Evolutionary conservation across 2,329 filamentous ascomycete species (phyloP), one percentile per base, ranked within the genome.

Genomic region (Colletotrichum noveboracense): DNA sequence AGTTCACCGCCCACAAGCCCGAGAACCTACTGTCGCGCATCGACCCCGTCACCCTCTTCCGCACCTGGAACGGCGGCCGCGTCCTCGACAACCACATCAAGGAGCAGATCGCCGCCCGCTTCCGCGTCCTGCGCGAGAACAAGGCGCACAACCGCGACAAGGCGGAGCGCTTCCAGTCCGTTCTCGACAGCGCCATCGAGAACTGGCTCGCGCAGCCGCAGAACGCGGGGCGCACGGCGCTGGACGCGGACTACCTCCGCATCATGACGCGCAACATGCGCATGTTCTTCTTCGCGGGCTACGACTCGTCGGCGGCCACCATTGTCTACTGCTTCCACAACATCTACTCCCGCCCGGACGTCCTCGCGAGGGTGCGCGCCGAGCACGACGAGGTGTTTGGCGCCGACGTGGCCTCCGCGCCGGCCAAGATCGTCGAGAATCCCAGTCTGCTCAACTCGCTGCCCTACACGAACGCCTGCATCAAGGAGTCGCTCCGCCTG

Each of bases 381-480:
- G 91, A 93, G 79, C 89, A 90, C 77, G 87, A 90, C 77, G 80
- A 82, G 2, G 84, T 92, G 14, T 89, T 91, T 62, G 87, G 88
- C 13, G 76, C 83, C 7, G 71, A 77, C 62, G 4, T 58, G 10
- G 18, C n/a, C 18, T 13, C 66, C 13, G 24, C 75, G 24, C 52
- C 75, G 4, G 61, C 66, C 32, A 30, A 38, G 32, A 64, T 76
- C 28, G 43, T 43, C 32, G 71, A 81, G 84, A 14, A 88, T 32
- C 85, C 89, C 6, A 80, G 86, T 36, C 83, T 88, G 16, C 84
- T 92, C 70, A 89, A 88, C 79, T 84, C 86, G 32, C 85, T 92
- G 18, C 84, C 86, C 1, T 92, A 90, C 79, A 90, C 89, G 5
- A 84, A 82, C 12, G 90, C 89, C 56, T 86, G 91, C 24, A 86